Evolutionary conservation across 2,329 filamentous ascomycete genomes (phyloP), one percentile per base, ranked within the genome.

Genomic region (Fusarium globosum): DNA sequence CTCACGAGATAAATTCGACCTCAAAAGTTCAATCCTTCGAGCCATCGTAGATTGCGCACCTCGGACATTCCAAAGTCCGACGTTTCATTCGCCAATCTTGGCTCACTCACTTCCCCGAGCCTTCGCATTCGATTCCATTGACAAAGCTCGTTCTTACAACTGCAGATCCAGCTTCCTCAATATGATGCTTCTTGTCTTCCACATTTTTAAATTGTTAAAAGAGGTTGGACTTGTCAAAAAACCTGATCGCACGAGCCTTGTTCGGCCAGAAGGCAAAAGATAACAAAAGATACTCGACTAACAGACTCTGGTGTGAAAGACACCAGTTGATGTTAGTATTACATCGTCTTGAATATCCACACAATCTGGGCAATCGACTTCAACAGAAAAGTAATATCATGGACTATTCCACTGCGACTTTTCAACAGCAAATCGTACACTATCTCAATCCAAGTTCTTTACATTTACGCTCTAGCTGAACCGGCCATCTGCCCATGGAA

Each of bases 401-500:
- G 23, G 2, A 7, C 13, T 16, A 4, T 6, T 26, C 11, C 7
- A n/a, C 23, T 9, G 13, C 26, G 26, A 28, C 16, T 5, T 28
- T 28, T 6, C 4, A 13, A 15, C 18, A 6, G 16, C 11, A 28
- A 15, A 35, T 7, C 11, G 12, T 20, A 23, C 21, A 51, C 12
- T 23, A 20, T 23, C 15, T 15, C 10, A 4, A 30, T 30, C 8
- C 28, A 30, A 30, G 28, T 30, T 30, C 30, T 30, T 12, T 6
- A 13, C 16, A 16, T 43, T 13, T 18, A 45, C 15, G 42, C 11
- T 16, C 46, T 69, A 69, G 4, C 38, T 41, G n/a, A 70, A 70
- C 2, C 65, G 51, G 2, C 42, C 35, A 7, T 69, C 69, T 20
- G 69, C 56, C 69, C 69, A 73, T 1, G 69, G 65, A 38, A 65